phyloP scores from a whole-genome alignment of 768 basidiomycete species.

The Tylopilus felleus region DNA sequence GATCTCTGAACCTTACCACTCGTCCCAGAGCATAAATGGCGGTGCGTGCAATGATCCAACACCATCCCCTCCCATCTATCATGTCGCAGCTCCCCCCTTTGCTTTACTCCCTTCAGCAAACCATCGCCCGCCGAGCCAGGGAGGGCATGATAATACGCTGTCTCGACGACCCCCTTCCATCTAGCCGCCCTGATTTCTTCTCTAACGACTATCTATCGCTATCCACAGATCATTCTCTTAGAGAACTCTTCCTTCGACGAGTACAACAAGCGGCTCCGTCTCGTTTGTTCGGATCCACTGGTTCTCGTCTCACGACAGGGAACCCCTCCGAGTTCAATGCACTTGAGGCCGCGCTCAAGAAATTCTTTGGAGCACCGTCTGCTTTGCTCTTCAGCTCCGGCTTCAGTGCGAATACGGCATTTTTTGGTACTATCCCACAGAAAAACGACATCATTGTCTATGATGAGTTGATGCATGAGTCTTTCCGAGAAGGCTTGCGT shows the following conservation, averaged over 20 bases:
- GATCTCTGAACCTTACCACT: not conserved
- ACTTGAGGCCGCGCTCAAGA: constrained; percentile 8
- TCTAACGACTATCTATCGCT: constrained; percentile 54
- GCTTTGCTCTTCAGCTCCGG: constrained; percentile 53
- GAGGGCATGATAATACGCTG: constrained; percentile 7
- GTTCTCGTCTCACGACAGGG: constrained; percentile 46
- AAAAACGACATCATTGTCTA: constrained; percentile 46
- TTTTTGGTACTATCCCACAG: constrained; percentile 46
- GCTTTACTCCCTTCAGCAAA: constrained; percentile 12
- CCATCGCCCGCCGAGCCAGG: constrained; percentile 4
- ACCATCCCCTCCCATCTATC: not conserved
- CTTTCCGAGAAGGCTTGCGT: constrained; percentile 49
- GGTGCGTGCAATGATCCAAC: not conserved
- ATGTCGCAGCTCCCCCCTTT: constrained; percentile 13
- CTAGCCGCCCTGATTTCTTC: constrained; percentile 34
- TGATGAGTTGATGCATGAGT: constrained; percentile 53
- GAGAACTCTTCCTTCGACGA: constrained; percentile 32
- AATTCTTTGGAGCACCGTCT: constrained; percentile 30
- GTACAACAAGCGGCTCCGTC: constrained; percentile 15
- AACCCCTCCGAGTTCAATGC: constrained; percentile 29
- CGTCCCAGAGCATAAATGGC: constrained; percentile 8
- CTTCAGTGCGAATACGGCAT: constrained; percentile 49
- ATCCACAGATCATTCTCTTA: constrained; percentile 31
- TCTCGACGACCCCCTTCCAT: constrained; percentile 16
- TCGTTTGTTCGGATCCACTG: constrained; percentile 44